These are phyloP conservation scores for Vigna trinervia DNA, from an alignment of 306 rosid genomes.

Conservation along the genomic window DNA sequence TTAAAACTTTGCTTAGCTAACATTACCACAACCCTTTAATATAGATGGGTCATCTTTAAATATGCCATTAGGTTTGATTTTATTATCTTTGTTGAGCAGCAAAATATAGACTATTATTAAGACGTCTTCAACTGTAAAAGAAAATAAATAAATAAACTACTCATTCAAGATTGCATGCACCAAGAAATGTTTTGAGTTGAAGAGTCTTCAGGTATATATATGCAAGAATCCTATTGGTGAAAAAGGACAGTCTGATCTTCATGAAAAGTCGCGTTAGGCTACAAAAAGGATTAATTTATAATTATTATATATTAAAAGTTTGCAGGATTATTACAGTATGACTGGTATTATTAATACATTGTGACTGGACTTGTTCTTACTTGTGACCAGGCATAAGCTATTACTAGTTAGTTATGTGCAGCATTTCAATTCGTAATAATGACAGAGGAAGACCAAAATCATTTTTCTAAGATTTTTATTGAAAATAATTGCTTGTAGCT, in stretches of 20 bases:
- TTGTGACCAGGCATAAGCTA: constrained; percentile 34
- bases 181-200: constrained; percentile 43
- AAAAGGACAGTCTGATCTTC: constrained; percentile 25
- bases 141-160: not conserved
- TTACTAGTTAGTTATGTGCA: constrained; percentile 35
- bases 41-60: constrained; percentile 51
- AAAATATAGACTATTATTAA: constrained; percentile 8
- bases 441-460: constrained; percentile 15
- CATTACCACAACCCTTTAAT: constrained; percentile 42
- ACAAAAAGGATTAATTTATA: constrained; percentile 19
- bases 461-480: constrained; percentile 22
- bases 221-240: constrained; percentile 34
- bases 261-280: constrained; percentile 33
- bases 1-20: constrained; percentile 43
- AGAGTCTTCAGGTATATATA: constrained; percentile 42
- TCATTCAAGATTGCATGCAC: constrained; percentile 30
- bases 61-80: constrained; percentile 42
- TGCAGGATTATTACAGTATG: constrained; percentile 9
- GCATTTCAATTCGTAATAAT: constrained; percentile 31
- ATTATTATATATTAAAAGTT: constrained; percentile 18
- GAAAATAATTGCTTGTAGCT: constrained; percentile 5
- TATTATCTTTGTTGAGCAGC: constrained; percentile 35
- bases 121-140: not conserved
- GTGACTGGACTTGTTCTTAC: constrained; percentile 38
- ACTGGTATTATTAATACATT: constrained; percentile 11